Percentiles rank a stretch among this genome's conserved stretches.
phyloP scores from a whole-genome alignment of 2,329 filamentous ascomycete species.

The Coniochaeta pulveracea region DNA sequence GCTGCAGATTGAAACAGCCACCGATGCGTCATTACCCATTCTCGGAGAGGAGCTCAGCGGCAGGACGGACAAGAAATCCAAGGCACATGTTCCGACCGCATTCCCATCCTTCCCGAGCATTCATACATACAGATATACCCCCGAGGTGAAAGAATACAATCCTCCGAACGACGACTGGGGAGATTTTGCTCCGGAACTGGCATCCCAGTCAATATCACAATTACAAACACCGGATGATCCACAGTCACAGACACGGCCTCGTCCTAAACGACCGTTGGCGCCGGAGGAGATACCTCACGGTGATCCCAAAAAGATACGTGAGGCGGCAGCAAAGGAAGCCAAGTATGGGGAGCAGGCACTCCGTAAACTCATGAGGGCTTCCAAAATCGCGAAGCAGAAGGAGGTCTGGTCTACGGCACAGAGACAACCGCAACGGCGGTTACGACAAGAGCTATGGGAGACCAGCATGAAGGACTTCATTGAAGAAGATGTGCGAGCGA shows the following conservation, averaged over 20 bases:
- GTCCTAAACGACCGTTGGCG: conserved; percentile 11
- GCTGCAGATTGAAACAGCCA: conserved; percentile 18
- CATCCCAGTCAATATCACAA: conserved; percentile 9
- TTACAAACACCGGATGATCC: conserved; percentile 5
- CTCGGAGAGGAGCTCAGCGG: conserved; percentile 47
- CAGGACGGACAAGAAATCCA: conserved; percentile 40
- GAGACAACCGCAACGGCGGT: conserved; percentile 37
- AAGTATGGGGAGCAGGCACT: conserved; percentile 53
- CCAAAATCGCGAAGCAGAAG: conserved; percentile 54
- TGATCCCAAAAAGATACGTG: conserved; percentile 46
- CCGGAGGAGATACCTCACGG: conserved; percentile 29
- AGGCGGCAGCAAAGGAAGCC: conserved; percentile 47
- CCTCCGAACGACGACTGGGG: conserved; percentile 19
- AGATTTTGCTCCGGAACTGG: conserved; percentile 10
- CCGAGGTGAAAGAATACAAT: conserved; percentile 25
- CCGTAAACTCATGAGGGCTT: conserved; percentile 45
- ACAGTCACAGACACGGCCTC: conserved; percentile 4
- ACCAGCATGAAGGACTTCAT: conserved; percentile 47
- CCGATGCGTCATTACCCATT: conserved; percentile 29
- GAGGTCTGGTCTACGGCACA: conserved; percentile 47
- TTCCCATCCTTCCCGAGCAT: conserved; percentile 54
- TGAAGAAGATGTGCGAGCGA: conserved; percentile 16
- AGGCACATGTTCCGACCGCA: conserved; percentile 42
- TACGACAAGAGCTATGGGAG: conserved; percentile 51
- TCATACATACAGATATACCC: conserved; percentile 52